Evolutionary conservation across 176 grass and related monocot species (phyloP), one percentile per base, ranked within the genome.

Genomic region (Puccinellia tenuiflora): DNA sequence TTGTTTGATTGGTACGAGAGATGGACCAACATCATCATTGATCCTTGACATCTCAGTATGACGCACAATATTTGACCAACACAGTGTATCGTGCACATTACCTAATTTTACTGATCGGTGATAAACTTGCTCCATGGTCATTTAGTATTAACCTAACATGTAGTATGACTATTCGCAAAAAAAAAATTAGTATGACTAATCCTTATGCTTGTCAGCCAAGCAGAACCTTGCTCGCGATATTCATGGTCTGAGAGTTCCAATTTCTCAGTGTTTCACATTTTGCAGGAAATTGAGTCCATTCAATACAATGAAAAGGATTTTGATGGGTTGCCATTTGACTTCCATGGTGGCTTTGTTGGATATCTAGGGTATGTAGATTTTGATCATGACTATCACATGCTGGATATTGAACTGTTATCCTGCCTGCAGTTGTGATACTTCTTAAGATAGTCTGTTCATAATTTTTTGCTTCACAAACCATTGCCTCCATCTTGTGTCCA

Each of bases 261-360:
- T 38, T 76, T 60, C 28, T 18, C 47, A 74, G 13, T 73, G 22
- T 85, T 88, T 73, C n/a, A 42, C 24, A 34, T 74, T 33, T 68
- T 48, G 52, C 80, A 98, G 96, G 93, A 98, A 81, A 88, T 95
- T 29, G 40, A 93, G 70, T 98, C 89, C 52, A 91, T 95, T 91
- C 47, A 48, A 57, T 88, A 98, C 83, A 82, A 90, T 68, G 74
- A 91, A 67, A 84, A 88, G 81, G 96, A 98, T 87, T 98, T 91
- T 77, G 85, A 93, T 86, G 96, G 88, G 57, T 59, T 98, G 25
- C 96, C 96, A 17, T 98, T 98, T 93, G 93, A 95, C 10, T 98
- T 98, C 77, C 79, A 76, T 90, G 92, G 96, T 84, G 96, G 96
- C 68, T 99, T 92, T 78, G 86, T 99, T 82, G 96, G 96, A 74